Percentiles rank a stretch among this genome's conserved stretches.
These are phyloP conservation scores for Trichopus zeylanicus DNA, from an alignment of 116 monocot genomes.

Conservation along the genomic window DNA sequence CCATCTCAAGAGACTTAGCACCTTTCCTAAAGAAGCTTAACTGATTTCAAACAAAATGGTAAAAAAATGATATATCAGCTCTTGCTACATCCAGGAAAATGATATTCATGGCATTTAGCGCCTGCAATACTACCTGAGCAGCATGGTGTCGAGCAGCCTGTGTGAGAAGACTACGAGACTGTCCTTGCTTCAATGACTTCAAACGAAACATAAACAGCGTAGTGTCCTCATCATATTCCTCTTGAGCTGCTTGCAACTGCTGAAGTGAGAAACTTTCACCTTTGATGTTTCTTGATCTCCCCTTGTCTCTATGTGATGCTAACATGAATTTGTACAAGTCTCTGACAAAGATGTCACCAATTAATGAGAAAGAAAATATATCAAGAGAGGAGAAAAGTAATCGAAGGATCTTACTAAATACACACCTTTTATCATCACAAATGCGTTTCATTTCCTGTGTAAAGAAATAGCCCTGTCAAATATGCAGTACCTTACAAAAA, in stretches of 20 bases:
- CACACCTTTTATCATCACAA: constrained; percentile 62
- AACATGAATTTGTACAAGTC: constrained; percentile 29
- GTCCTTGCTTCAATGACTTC: constrained; percentile 43
- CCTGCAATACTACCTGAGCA: constrained; percentile 17
- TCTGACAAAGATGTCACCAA: constrained; percentile 5
- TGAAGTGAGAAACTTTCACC: constrained; percentile 20
- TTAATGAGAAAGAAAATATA: background rate
- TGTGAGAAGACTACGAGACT: constrained; percentile 31
- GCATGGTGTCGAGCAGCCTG: constrained; percentile 40
- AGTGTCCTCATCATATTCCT: constrained; percentile 37
- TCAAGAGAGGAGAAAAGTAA: background rate
- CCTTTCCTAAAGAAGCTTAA: constrained; percentile 64
- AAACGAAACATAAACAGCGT: constrained; percentile 30
- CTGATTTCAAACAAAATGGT: constrained; percentile 16
- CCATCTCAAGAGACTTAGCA: constrained; percentile 42
- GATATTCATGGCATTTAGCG: background rate
- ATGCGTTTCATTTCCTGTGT: constrained; percentile 69
- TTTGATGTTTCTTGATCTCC: constrained; percentile 24
- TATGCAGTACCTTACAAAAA: background rate
- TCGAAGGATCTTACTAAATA: background rate
- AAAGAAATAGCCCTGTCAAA: constrained; percentile 1
- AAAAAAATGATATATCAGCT: background rate
- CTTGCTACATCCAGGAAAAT: background rate
- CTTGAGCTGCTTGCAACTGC: constrained; percentile 24
- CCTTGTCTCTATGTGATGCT: constrained; percentile 24